A percentile compares a stretch with the other conserved stretches of the same genome.
Evolutionary conservation across 2,329 filamentous ascomycete genomes (phyloP).

Genomic region (Fusarium paranaense): DNA sequence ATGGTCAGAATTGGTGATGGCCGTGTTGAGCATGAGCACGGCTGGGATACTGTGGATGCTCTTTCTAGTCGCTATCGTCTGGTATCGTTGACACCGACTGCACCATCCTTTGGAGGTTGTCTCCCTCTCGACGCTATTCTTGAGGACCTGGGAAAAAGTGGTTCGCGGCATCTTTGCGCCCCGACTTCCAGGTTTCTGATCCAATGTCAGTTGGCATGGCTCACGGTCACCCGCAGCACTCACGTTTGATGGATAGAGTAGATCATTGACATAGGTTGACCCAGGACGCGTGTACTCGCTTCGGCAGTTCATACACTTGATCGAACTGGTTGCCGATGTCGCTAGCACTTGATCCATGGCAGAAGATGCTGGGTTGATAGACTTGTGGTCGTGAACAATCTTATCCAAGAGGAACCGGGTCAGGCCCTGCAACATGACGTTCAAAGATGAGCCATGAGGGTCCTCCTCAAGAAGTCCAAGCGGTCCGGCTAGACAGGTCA

Average conservation of each 20-base stretch:
- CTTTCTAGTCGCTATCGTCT: slow-evolving; percentile 86
- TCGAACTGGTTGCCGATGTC: slow-evolving; percentile 77
- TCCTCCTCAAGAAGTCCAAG: slow-evolving; percentile 89
- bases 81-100: slow-evolving; percentile 88
- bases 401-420: slow-evolving; percentile 88
- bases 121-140: slow-evolving; percentile 90
- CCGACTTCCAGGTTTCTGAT: slow-evolving; percentile 60
- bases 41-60: slow-evolving; percentile 84
- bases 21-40: slow-evolving; percentile 90
- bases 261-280: slow-evolving; percentile 84
- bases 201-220: slow-evolving; percentile 9
- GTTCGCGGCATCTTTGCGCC: slow-evolving; percentile 65
- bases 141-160: slow-evolving; percentile 92
- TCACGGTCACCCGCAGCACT: slow-evolving; percentile 17
- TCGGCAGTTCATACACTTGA: slow-evolving; percentile 86
- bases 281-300: slow-evolving; percentile 87
- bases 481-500: slow-evolving; percentile 67
- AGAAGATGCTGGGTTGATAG: slow-evolving; percentile 70
- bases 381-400: slow-evolving; percentile 80
- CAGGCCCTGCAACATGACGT: slow-evolving; percentile 85
- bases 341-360: slow-evolving; percentile 79
- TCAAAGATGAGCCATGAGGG: slow-evolving; percentile 76
- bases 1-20: slow-evolving; percentile 77
- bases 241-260: slow-evolving; percentile 76
- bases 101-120: slow-evolving; percentile 94